Evolutionary conservation across 23 red algal genomes (phyloP), one percentile per base, ranked within the genome.

Genomic region (Gracilaria vermiculophylla): DNA sequence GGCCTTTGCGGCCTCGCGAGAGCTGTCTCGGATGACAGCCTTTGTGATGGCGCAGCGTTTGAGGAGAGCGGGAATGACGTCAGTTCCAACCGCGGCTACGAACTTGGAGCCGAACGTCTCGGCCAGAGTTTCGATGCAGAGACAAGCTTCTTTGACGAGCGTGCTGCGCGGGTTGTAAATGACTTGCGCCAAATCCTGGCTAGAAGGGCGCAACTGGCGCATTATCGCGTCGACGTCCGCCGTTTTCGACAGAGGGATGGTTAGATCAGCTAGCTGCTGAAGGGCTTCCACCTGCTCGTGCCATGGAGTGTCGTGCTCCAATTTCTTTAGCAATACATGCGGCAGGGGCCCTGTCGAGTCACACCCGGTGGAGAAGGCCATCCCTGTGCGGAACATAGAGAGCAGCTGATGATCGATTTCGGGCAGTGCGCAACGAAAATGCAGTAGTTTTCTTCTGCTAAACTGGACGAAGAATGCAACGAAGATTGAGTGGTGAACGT

Each of bases 71-170:
- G 65, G 83, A n/a, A 76, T 61, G 23, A 87, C 47, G 11, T 73
- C 37, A 40, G 32, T 53, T 21, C 50, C 83, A 27, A 74, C 67
- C 27, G 65, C 51, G 16, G 36, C 51, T 19, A 87, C 83, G 52
- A 87, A 87, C 4, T 31, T 34, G 37, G 83, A 33, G 33, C 83
- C 83, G 20, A 76, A 61, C 32, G 47, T 49, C 21, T 74, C 64
- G 20, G 64, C 83, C 42, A 73, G 31, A 34, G 33, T 73, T 62
- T 69, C 67, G 39, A 87, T 24, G 67, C 66, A 75, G 32, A 75
- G 24, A 45, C 83, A 75, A 11, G 83, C 67, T 87, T 87, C 83
- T 39, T 64, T 75, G 52, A 87, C 83, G 53, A 87, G 83, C 14
- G 65, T 75, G 32, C 64, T 74, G 15, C 83, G 83, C 19, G 56